Conservation (phyloP, 2,329 filamentous ascomycete species). For the Phialemoniopsis sp. region DNA sequence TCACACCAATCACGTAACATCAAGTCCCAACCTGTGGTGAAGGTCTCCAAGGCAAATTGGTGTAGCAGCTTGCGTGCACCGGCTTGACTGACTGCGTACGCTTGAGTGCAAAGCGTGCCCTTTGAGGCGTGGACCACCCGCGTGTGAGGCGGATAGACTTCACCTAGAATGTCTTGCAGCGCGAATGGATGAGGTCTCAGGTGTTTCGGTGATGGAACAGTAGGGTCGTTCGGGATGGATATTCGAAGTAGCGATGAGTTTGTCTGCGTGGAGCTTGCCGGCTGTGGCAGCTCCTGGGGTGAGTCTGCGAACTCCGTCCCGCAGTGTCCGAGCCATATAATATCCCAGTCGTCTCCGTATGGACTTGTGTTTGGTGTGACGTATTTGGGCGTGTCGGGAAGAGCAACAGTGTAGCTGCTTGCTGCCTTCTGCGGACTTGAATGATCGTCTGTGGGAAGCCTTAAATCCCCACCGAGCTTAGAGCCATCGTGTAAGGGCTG, state of each 20-base stretch:
- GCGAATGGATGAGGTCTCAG: constrained; percentile 31
- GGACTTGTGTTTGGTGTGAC: constrained; percentile 22
- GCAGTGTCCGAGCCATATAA: constrained; percentile 49
- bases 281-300: not conserved
- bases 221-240: constrained; percentile 21
- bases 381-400: constrained; percentile 9
- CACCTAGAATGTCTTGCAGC: constrained; percentile 15
- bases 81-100: constrained; percentile 38
- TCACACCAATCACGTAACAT: constrained; percentile 42
- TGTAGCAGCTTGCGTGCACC: constrained; percentile 37
- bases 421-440: constrained; percentile 7
- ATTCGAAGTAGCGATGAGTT: constrained; percentile 8
- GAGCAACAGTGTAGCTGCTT: constrained; percentile 7
- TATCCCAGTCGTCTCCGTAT: constrained; percentile 47
- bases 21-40: constrained; percentile 36
- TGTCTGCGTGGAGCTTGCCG: not conserved
- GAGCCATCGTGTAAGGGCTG: constrained; percentile 19
- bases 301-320: constrained; percentile 24
- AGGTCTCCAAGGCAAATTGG: constrained; percentile 34
- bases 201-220: constrained; percentile 25
- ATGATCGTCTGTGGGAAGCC: not conserved
- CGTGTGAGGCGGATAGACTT: constrained; percentile 32
- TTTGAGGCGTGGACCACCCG: constrained; percentile 36
- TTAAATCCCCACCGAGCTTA: not conserved
- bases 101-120: constrained; percentile 31